Evolutionary conservation across 164 flowering plant genomes (phyloP).

Genomic region (Sedum album): DNA sequence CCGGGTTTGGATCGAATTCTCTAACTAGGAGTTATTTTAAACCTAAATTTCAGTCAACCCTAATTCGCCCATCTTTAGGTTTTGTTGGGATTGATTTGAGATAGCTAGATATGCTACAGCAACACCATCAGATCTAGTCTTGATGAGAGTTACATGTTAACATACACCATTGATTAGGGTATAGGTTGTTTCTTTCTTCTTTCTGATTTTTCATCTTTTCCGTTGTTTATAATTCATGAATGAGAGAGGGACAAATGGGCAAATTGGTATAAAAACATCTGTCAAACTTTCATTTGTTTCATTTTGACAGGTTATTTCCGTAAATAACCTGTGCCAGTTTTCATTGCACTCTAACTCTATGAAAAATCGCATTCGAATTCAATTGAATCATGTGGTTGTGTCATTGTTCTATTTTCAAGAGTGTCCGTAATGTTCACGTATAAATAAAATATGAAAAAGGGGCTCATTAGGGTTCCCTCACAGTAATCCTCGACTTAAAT

Average conservation of each 20-base stretch:
- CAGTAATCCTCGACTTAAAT: neutral
- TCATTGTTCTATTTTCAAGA: neutral
- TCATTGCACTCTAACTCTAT: slow-evolving; percentile 6
- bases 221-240: slow-evolving; percentile 14
- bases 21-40: neutral
- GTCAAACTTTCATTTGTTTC: slow-evolving; percentile 22
- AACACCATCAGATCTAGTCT: neutral
- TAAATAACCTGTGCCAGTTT: slow-evolving; percentile 18
- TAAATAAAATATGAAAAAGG: slow-evolving; percentile 6
- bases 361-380: slow-evolving; percentile 6
- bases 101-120: neutral
- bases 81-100: neutral
- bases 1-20: neutral
- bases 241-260: slow-evolving; percentile 5
- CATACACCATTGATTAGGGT: slow-evolving; percentile 11
- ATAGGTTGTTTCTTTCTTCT: slow-evolving; percentile 4
- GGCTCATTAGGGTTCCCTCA: slow-evolving; percentile 4
- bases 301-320: slow-evolving; percentile 20
- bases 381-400: neutral
- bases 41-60: neutral
- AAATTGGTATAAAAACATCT: slow-evolving; percentile 19
- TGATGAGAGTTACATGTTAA: slow-evolving; percentile 5
- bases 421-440: neutral
- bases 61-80: neutral
- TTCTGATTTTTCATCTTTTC: neutral